Evolutionary conservation across 345 rosid genomes (phyloP), one percentile per base, ranked within the genome.

Genomic region (Linum usitatissimum): DNA sequence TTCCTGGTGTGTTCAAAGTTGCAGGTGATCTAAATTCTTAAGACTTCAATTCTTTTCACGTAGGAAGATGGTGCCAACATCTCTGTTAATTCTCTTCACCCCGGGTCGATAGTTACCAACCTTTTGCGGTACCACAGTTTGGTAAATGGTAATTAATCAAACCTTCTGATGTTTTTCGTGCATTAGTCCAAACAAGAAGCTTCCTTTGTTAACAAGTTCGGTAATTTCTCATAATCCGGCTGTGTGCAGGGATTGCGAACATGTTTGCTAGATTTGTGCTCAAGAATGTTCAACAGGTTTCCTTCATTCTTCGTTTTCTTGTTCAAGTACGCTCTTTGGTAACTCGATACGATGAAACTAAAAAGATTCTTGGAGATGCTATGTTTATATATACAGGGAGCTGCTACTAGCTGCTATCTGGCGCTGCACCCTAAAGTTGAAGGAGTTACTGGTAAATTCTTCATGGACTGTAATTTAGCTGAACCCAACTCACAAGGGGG

Each of bases 1-100:
- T 31, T 3, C 3, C 3, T 31, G 6, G 36, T 31, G 36, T n/a
- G n/a, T n/a, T n/a, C n/a, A 31, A 31, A 31, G 49, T 42, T 42
- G 49, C 49, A 3, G 49, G 15, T 42, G 49, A 3, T 42, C 1
- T 9, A 42, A 42, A 42, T 42, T 42, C 49, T 42, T 42, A 42
- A 42, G n/a, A 42, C 49, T 42, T 42, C 49, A 2, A 42, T 42
- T 42, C 9, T 18, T 9, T 58, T n/a, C 20, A 34, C 55, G 57
- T 78, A 83, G 96, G 91, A 80, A 55, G 93, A 83, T 36, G 81
- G 75, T 49, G 85, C 34, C 7, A 70, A 80, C 56, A 65, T 86
- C 51, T 81, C 85, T 31, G 81, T 82, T 19, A 86, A 86, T 42
- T 84, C 91, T 30, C 64, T 89, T 75, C 91, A 89, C 74, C 93